Conservation (phyloP, 1,284 basidiomycete species). For the Ceratobasidium sp. region DNA sequence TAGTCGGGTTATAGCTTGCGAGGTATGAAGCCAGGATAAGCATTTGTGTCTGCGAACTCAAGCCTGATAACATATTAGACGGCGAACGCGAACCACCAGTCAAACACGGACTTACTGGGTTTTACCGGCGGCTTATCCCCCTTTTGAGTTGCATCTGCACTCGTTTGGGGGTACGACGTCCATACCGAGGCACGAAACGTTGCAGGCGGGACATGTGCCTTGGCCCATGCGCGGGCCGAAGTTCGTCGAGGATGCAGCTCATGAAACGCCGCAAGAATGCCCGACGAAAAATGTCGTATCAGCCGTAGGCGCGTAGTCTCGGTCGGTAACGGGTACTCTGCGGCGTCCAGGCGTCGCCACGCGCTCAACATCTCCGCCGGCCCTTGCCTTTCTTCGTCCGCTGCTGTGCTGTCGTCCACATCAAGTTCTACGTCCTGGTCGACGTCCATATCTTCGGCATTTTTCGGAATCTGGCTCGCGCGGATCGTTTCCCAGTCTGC, state of each 20-base stretch:
- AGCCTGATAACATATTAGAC: background rate
- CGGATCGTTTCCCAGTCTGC: conserved; percentile 59
- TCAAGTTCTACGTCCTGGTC: conserved; percentile 43
- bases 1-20: conserved; percentile 87
- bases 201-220: conserved; percentile 58
- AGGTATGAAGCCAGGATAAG: conserved; percentile 83
- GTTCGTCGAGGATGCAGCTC: conserved; percentile 71
- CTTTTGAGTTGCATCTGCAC: background rate
- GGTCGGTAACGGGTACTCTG: conserved; percentile 56
- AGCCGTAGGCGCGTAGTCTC: conserved; percentile 73
- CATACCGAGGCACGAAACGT: conserved; percentile 37
- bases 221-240: conserved; percentile 69
- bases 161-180: conserved; percentile 32
- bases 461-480: conserved; percentile 4
- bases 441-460: conserved; percentile 38
- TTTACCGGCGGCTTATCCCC: background rate
- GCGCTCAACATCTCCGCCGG: conserved; percentile 39
- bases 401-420: conserved; percentile 15
- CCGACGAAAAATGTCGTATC: conserved; percentile 67
- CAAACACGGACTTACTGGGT: background rate
- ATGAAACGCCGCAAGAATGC: conserved; percentile 69
- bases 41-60: conserved; percentile 41
- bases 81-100: background rate
- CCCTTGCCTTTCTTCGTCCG: conserved; percentile 4
- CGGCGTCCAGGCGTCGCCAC: conserved; percentile 50